Percentiles rank a stretch among this genome's conserved stretches.
phyloP scores from a whole-genome alignment of 345 rosid species.

The Linum lewisii region DNA sequence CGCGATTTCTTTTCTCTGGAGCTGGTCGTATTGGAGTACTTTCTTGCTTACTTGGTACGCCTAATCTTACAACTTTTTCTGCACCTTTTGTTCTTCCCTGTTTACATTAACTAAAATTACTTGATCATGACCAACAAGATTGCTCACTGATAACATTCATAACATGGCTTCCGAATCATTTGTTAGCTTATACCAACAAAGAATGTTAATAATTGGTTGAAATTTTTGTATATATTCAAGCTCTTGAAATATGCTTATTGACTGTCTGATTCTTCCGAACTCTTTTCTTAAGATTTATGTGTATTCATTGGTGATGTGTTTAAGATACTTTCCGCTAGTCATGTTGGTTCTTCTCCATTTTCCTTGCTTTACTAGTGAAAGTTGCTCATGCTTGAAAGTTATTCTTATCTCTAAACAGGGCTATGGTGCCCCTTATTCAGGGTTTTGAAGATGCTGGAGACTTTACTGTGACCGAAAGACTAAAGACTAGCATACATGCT shows the following conservation, averaged over 20 bases:
- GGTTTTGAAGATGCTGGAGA: conserved; percentile 99
- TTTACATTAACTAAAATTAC: too few relatives aligned
- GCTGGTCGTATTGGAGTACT: conserved; percentile 98
- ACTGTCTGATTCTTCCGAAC: background rate
- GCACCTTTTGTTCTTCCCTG: background rate
- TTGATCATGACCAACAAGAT: background rate
- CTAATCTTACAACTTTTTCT: background rate
- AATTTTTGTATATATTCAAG: background rate
- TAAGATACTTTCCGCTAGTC: background rate
- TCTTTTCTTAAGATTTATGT: background rate
- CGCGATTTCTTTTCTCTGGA: conserved; percentile 82
- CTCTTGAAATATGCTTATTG: background rate
- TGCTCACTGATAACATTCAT: background rate
- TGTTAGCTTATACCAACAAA: too few relatives aligned
- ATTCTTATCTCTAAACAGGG: conserved; percentile 79
- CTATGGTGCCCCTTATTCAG: conserved; percentile 98
- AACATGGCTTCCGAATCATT: background rate
- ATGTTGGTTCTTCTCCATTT: background rate
- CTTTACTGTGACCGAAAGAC: conserved; percentile 73
- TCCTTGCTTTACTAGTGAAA: background rate
- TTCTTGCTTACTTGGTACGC: conserved; percentile 95
- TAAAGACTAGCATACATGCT: conserved; percentile 83
- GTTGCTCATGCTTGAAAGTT: background rate
- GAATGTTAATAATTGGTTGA: background rate
- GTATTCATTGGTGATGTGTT: too few relatives aligned